Evolutionary conservation across 2,329 filamentous ascomycete species (phyloP).

Genomic region (Knufia petricola): DNA sequence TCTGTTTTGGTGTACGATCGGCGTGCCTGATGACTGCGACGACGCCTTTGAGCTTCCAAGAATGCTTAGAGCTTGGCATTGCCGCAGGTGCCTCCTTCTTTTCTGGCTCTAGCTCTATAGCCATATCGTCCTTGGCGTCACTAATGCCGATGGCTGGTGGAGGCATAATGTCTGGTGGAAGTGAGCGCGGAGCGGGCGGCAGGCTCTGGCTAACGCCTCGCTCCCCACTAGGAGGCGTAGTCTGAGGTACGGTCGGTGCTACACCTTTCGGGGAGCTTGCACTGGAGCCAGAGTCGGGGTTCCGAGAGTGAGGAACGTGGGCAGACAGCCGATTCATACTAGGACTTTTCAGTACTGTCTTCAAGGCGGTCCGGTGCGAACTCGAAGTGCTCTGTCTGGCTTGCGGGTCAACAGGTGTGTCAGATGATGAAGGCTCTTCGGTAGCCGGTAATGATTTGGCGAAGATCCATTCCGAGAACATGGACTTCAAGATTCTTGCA

Average conservation of each 20-base stretch:
- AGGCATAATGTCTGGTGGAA: constrained; percentile 2
- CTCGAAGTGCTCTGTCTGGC: constrained; percentile 27
- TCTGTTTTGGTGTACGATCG: constrained; percentile 95
- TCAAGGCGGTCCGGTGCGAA: constrained; percentile 43
- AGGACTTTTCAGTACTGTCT: constrained; percentile 54
- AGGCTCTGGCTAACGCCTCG: background rate
- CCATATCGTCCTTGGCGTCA: constrained; percentile 6
- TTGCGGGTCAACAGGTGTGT: constrained; percentile 32
- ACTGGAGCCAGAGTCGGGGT: constrained; percentile 28
- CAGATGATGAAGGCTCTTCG: constrained; percentile 4
- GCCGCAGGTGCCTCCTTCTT: constrained; percentile 33
- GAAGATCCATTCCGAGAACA: constrained; percentile 73
- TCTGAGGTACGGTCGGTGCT: constrained; percentile 25
- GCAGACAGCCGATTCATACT: constrained; percentile 50
- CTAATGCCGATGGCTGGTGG: constrained; percentile 11
- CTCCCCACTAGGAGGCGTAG: constrained; percentile 29
- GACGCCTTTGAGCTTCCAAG: constrained; percentile 97
- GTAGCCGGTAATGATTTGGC: constrained; percentile 19
- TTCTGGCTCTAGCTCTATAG: constrained; percentile 21
- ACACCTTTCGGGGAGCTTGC: constrained; percentile 37
- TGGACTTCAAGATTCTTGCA: constrained; percentile 72
- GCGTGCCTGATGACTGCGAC: constrained; percentile 94
- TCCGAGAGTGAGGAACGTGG: constrained; percentile 30
- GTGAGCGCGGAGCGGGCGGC: background rate
- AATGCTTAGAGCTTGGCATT: constrained; percentile 68